phyloP scores from a whole-genome alignment of 768 basidiomycete genomes.

The Lepiota brunneoincarnata region DNA sequence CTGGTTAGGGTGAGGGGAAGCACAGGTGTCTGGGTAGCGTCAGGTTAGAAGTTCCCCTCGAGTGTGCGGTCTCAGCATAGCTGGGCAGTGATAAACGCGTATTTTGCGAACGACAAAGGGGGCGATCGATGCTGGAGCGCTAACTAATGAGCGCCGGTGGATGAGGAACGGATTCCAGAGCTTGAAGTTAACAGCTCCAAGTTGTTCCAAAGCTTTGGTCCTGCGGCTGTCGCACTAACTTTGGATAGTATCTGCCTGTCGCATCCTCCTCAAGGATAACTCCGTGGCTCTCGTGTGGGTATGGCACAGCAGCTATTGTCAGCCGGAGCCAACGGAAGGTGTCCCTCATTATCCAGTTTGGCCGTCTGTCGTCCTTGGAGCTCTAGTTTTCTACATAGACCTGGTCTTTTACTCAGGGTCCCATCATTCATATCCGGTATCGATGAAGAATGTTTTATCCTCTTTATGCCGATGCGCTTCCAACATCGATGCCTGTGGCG shows the following conservation, averaged over 20 bases:
- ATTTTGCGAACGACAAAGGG: no score
- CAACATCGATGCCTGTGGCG: constrained; percentile 4
- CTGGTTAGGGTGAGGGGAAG: not conserved
- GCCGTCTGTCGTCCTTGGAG: no score
- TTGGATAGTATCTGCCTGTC: constrained; percentile 1
- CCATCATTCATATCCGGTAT: not conserved
- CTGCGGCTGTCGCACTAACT: constrained; percentile 7
- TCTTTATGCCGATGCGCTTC: constrained; percentile 8
- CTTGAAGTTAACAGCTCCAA: not conserved
- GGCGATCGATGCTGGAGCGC: no score
- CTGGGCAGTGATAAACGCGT: no score
- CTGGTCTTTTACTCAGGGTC: no score
- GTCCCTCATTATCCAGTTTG: no score
- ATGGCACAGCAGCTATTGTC: not conserved
- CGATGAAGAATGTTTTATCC: not conserved
- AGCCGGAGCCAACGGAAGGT: no score
- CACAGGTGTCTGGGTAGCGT: not conserved
- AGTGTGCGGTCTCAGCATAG: not conserved
- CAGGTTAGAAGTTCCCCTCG: not conserved
- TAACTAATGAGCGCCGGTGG: not conserved
- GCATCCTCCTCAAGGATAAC: constrained; percentile 1
- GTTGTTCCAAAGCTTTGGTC: constrained; percentile 8
- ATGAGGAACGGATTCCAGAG: constrained; percentile 2
- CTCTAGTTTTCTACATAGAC: no score
- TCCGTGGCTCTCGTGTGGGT: not conserved